phyloP scores from a whole-genome alignment of 805 yeast genomes.

The Hyphopichia homilentoma region DNA sequence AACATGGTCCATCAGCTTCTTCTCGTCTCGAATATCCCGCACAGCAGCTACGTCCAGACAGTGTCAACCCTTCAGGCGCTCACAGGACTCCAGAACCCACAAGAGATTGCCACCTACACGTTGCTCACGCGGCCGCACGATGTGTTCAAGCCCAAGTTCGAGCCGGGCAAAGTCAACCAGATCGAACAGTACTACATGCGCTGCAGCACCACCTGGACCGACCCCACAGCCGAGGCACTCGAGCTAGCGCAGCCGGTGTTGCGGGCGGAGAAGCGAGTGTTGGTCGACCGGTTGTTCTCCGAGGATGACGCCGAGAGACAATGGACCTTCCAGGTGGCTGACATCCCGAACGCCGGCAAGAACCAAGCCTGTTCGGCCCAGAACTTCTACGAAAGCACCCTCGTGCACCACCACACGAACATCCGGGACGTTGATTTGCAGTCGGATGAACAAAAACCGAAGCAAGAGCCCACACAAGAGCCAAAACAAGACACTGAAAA shows the following conservation, averaged over 20 bases:
- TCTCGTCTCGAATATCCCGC: slow-evolving; percentile 43
- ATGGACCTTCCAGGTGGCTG: slow-evolving; percentile 66
- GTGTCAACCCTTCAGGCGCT: slow-evolving; percentile 48
- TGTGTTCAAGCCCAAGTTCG: slow-evolving; percentile 50
- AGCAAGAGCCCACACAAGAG: not conserved
- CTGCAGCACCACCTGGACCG: slow-evolving; percentile 47
- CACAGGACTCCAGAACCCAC: slow-evolving; percentile 47
- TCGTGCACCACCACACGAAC: slow-evolving; percentile 46
- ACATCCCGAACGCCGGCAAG: slow-evolving; percentile 75
- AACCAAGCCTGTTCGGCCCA: slow-evolving; percentile 57
- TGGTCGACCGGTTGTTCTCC: slow-evolving; percentile 29
- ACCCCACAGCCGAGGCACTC: slow-evolving; percentile 14
- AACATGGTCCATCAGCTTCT: slow-evolving; percentile 56
- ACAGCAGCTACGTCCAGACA: slow-evolving; percentile 38
- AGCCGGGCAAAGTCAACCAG: slow-evolving; percentile 55
- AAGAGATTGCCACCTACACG: slow-evolving; percentile 44
- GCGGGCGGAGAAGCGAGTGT: slow-evolving; percentile 13
- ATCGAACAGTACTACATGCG: slow-evolving; percentile 52
- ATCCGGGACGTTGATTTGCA: slow-evolving; percentile 9
- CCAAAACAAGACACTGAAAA: not conserved
- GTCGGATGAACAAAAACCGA: not conserved
- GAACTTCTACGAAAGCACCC: slow-evolving; percentile 59
- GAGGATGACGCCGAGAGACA: slow-evolving; percentile 16
- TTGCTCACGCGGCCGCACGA: slow-evolving; percentile 47
- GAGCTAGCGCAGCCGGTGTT: slow-evolving; percentile 25